Evolutionary conservation across 1,284 basidiomycete species (phyloP).

Genomic region (Ceratobasidium sp.): DNA sequence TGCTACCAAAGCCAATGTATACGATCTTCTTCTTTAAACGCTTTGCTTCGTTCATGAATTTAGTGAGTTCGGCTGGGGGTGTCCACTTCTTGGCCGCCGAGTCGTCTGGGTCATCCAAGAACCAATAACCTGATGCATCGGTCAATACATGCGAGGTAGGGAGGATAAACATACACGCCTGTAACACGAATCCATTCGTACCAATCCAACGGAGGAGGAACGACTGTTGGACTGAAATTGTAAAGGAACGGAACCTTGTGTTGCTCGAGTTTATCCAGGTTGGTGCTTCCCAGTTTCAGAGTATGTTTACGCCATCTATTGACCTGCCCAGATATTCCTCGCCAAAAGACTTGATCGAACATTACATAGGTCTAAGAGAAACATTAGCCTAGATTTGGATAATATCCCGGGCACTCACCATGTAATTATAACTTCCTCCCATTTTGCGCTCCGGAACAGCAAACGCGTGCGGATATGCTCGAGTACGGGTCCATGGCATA

Average conservation of each 20-base stretch:
- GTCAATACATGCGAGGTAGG: background rate
- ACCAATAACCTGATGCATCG: constrained; percentile 81
- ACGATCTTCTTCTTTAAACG: constrained; percentile 85
- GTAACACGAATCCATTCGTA: constrained; percentile 98
- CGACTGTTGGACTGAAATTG: constrained; percentile 90
- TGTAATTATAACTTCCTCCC: constrained; percentile 97
- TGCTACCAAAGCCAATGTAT: constrained; percentile 98
- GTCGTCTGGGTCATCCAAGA: constrained; percentile 89
- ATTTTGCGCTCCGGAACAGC: constrained; percentile 94
- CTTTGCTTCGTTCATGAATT: constrained; percentile 84
- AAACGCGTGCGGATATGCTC: constrained; percentile 97
- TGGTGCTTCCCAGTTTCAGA: constrained; percentile 81
- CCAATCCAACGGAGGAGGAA: constrained; percentile 95
- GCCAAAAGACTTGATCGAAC: constrained; percentile 99
- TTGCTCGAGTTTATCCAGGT: constrained; percentile 90
- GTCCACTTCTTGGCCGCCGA: constrained; percentile 81
- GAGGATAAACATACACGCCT: constrained; percentile 58
- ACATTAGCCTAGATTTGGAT: background rate
- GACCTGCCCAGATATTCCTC: constrained; percentile 90
- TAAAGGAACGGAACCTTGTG: constrained; percentile 98
- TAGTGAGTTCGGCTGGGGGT: constrained; percentile 77
- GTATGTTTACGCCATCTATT: constrained; percentile 90
- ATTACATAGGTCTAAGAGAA: constrained; percentile 76
- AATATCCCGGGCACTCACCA: constrained; percentile 74
- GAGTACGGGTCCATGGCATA: constrained; percentile 65